Percentiles rank a stretch among this genome's conserved stretches.
Evolutionary conservation across 1,284 basidiomycete genomes (phyloP).

Genomic region (Cutaneotrichosporon mucoides): DNA sequence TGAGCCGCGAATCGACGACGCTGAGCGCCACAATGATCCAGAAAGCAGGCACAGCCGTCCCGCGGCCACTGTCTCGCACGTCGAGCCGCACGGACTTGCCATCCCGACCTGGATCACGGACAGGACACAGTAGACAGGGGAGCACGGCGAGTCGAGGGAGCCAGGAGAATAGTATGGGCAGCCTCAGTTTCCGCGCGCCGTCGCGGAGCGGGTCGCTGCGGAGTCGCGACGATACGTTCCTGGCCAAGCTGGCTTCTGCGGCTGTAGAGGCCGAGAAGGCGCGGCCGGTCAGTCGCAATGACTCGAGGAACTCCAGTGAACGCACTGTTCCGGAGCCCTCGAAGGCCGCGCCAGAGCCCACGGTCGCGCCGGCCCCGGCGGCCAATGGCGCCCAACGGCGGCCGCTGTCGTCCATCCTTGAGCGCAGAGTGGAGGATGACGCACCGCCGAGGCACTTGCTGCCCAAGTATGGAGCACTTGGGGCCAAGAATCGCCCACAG

Average conservation of each 20-base stretch:
- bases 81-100: neutral
- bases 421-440: neutral
- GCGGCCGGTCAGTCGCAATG: neutral
- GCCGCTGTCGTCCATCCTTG: neutral
- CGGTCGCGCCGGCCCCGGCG: neutral
- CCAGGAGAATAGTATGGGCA: neutral
- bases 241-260: constrained; percentile 7
- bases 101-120: neutral
- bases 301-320: too few relatives aligned
- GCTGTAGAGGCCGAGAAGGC: constrained; percentile 1
- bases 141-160: neutral
- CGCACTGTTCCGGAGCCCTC: neutral
- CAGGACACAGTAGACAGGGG: neutral
- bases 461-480: neutral
- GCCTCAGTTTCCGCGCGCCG: neutral
- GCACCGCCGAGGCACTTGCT: neutral
- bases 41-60: neutral
- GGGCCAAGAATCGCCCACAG: neutral
- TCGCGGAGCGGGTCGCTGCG: neutral
- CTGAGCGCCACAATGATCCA: constrained; percentile 1
- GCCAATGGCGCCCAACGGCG: too few relatives aligned
- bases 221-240: constrained; percentile 13
- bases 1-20: constrained; percentile 14
- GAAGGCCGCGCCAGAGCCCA: too few relatives aligned
- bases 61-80: neutral